phyloP scores from a whole-genome alignment of 345 rosid genomes.

The Pseudoturritis turrita region DNA sequence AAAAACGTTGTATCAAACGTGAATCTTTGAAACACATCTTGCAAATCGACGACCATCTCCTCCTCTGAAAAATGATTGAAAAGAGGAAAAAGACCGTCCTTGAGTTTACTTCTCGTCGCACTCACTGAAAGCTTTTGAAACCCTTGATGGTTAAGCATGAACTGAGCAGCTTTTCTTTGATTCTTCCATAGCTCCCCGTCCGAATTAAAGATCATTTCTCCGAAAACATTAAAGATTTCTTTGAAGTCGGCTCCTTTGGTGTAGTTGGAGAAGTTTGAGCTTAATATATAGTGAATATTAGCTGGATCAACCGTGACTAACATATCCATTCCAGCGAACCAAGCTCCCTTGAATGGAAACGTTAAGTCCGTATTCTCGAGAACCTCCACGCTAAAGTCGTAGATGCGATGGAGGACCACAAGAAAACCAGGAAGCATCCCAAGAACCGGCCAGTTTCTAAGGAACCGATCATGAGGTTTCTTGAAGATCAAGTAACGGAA shows the following conservation, averaged over 20 bases:
- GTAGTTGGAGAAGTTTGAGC: conserved; percentile 26
- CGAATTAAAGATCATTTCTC: conserved; percentile 29
- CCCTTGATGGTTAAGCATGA: conserved; percentile 3
- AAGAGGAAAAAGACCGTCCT: conserved; percentile 26
- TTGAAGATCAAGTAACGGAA: background rate
- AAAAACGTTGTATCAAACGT: conserved; percentile 35
- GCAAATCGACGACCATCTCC: conserved; percentile 28
- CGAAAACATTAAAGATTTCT: conserved; percentile 22
- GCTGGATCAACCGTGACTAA: conserved; percentile 28
- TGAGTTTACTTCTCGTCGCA: conserved; percentile 5
- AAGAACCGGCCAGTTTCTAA: conserved; percentile 22
- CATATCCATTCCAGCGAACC: conserved; percentile 8
- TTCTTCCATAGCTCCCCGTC: conserved; percentile 33
- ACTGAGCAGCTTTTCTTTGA: conserved; percentile 24
- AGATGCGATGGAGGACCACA: background rate
- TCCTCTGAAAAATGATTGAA: conserved; percentile 20
- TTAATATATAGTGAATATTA: conserved; percentile 27
- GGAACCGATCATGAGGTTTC: background rate
- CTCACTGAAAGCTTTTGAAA: conserved; percentile 22
- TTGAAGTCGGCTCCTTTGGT: conserved; percentile 32
- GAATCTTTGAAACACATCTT: conserved; percentile 38
- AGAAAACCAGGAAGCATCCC: conserved; percentile 22
- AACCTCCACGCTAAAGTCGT: background rate
- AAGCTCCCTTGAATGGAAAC: conserved; percentile 24
- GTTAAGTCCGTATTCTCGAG: conserved; percentile 11